These are phyloP conservation scores for Chalciporus sp. DNA, from an alignment of 1,284 basidiomycete species.

Conservation along the genomic window DNA sequence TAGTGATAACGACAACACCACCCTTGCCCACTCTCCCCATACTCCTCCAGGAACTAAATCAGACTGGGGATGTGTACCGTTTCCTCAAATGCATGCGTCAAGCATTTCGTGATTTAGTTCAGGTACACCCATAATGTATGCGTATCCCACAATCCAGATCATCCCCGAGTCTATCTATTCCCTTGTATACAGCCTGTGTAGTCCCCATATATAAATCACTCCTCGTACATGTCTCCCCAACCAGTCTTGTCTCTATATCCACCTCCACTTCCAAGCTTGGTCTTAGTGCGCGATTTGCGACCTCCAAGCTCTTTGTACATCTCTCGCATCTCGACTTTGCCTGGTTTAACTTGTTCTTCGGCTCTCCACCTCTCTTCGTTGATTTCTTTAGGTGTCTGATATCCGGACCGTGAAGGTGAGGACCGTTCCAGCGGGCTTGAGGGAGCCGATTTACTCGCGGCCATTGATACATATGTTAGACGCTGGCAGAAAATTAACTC, in stretches of 20 bases:
- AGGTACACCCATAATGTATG: constrained; percentile 3
- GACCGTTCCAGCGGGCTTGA: constrained; percentile 46
- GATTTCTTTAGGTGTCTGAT: constrained; percentile 76
- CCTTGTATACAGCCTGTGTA: neutral
- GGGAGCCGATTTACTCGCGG: constrained; percentile 46
- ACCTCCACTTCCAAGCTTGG: constrained; percentile 62
- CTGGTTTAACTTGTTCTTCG: constrained; percentile 59
- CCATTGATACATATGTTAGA: constrained; percentile 54
- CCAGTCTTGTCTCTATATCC: constrained; percentile 67
- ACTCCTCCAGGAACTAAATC: constrained; percentile 65
- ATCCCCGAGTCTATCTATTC: constrained; percentile 1
- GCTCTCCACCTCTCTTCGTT: constrained; percentile 73
- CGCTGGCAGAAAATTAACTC: constrained; percentile 44
- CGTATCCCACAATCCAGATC: neutral
- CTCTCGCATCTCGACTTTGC: constrained; percentile 82
- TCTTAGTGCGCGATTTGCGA: constrained; percentile 72
- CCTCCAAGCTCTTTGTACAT: constrained; percentile 89
- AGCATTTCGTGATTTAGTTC: constrained; percentile 38
- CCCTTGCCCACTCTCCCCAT: constrained; percentile 62
- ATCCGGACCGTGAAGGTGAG: constrained; percentile 63
- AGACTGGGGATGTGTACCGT: constrained; percentile 57
- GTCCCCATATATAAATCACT: constrained; percentile 14
- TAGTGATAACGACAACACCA: constrained; percentile 73
- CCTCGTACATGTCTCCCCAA: constrained; percentile 50
- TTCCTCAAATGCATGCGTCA: constrained; percentile 62